Percentiles rank a stretch among this genome's conserved stretches.
Evolutionary conservation across 176 grass and related monocot species (phyloP).

Genomic region (Eleusine coracana): DNA sequence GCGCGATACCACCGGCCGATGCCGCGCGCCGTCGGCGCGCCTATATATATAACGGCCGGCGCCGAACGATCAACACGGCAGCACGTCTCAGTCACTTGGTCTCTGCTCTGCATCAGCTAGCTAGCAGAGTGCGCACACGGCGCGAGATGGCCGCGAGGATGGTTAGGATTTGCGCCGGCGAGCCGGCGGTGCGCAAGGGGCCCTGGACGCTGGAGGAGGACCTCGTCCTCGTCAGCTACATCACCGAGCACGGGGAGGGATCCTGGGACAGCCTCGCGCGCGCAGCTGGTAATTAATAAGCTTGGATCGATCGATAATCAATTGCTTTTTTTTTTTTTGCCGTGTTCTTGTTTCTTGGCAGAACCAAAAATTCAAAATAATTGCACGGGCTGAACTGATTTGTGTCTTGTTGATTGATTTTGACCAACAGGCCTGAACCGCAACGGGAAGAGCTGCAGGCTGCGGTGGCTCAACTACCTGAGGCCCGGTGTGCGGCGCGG

Average conservation of each 20-base stretch:
- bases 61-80: neutral
- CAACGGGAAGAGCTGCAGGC: constrained; percentile 71
- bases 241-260: constrained; percentile 57
- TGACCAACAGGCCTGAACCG: constrained; percentile 51
- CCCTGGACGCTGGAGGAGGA: constrained; percentile 74
- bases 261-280: constrained; percentile 63
- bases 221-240: constrained; percentile 58
- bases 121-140: neutral
- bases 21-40: neutral
- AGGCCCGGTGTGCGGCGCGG: constrained; percentile 54
- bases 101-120: neutral
- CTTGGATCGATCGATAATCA: neutral
- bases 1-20: neutral
- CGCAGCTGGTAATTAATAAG: constrained; percentile 41
- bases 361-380: neutral
- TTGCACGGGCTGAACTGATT: neutral
- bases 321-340: neutral
- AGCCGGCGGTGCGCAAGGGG: constrained; percentile 55
- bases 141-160: neutral
- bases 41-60: constrained; percentile 38
- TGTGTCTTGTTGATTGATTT: neutral
- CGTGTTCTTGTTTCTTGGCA: neutral
- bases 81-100: neutral
- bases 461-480: constrained; percentile 76
- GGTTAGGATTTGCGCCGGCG: constrained; percentile 32